Percentiles rank a stretch among this genome's conserved stretches.
Evolutionary conservation across 2,329 filamentous ascomycete species (phyloP).

Genomic region (Graphiopsis chlorocephala): DNA sequence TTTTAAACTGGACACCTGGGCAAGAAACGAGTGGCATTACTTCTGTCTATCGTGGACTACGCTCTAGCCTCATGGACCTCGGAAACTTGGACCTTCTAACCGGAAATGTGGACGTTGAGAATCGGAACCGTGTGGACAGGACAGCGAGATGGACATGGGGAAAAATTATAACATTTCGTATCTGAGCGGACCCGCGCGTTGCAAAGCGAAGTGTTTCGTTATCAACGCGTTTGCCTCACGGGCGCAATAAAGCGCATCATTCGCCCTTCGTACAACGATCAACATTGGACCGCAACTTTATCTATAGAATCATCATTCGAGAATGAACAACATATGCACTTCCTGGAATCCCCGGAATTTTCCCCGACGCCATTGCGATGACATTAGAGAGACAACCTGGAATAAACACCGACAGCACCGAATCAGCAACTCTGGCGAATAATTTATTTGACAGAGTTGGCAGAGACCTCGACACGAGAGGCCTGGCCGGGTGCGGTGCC

Average conservation of each 20-base stretch:
- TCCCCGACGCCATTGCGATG: conserved; percentile 7
- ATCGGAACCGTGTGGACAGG: not conserved
- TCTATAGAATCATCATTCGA: not conserved
- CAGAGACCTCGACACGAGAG: conserved; percentile 83
- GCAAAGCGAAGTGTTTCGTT: conserved; percentile 1
- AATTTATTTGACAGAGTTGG: conserved; percentile 48
- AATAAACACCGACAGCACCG: not conserved
- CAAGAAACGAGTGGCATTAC: not conserved
- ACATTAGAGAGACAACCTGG: conserved; percentile 9
- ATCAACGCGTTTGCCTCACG: not conserved
- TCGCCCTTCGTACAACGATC: not conserved
- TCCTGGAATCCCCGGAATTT: not conserved
- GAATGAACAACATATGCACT: not conserved
- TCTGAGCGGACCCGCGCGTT: not conserved
- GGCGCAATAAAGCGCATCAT: too few species aligned
- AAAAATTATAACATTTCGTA: conserved; percentile 8
- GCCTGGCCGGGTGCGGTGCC: conserved; percentile 69
- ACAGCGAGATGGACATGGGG: not conserved
- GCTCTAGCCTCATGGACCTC: not conserved
- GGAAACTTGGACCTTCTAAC: not conserved
- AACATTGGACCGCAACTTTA: not conserved
- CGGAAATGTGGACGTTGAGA: not conserved
- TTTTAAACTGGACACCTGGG: too few species aligned
- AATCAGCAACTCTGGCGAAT: not conserved
- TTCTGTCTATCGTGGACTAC: not conserved